A percentile compares a stretch with the other conserved stretches of the same genome.
These are phyloP conservation scores for Fomitopsis betulina DNA, from an alignment of 1,284 basidiomycete genomes.

Conservation along the genomic window DNA sequence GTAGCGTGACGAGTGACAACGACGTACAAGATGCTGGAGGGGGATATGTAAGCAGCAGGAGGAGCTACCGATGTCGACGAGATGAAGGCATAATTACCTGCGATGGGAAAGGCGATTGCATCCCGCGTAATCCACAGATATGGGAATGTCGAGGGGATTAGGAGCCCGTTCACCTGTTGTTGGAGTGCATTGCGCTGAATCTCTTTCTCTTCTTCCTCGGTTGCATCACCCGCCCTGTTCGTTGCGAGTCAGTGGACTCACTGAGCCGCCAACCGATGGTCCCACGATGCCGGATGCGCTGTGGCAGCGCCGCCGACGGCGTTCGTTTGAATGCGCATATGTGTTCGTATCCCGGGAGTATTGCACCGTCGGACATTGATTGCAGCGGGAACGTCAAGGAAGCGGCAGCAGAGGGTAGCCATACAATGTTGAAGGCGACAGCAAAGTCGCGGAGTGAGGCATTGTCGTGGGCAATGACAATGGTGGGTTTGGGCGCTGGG, in stretches of 20 bases:
- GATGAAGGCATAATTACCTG: not conserved
- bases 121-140: not conserved
- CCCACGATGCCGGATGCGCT: not conserved
- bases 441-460: not conserved
- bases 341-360: not conserved
- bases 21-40: not conserved
- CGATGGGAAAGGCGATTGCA: not conserved
- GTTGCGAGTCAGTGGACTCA: not conserved
- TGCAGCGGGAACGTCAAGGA: not conserved
- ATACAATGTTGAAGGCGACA: not conserved
- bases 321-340: not conserved
- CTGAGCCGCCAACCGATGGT: not conserved
- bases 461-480: not conserved
- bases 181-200: not conserved
- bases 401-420: not conserved
- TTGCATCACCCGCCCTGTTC: not conserved
- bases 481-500: not conserved
- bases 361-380: not conserved
- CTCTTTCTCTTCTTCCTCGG: not conserved
- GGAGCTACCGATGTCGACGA: not conserved
- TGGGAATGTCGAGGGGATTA: not conserved
- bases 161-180: not conserved
- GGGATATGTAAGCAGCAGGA: not conserved
- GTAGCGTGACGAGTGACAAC: not conserved
- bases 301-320: not conserved